Conservation (phyloP, 164 flowering plant genomes). For the Annona cherimola region DNA sequence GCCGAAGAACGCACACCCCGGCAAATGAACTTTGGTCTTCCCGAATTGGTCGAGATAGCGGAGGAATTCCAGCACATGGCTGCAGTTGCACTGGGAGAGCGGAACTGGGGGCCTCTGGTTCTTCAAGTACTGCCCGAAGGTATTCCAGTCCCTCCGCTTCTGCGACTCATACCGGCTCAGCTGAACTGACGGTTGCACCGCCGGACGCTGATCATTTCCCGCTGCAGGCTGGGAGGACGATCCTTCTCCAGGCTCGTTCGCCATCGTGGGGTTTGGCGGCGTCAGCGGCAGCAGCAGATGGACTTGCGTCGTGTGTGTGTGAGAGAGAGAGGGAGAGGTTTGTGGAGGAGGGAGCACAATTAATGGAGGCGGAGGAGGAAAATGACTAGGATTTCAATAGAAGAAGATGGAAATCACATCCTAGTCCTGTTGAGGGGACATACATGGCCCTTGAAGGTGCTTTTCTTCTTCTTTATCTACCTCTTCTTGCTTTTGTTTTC, state of each 20-base stretch:
- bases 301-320: no score
- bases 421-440: slow-evolving; percentile 42
- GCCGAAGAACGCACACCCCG: slow-evolving; percentile 50
- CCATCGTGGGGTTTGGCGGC: not conserved
- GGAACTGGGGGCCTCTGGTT: slow-evolving; percentile 50
- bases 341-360: slow-evolving; percentile 1
- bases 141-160: slow-evolving; percentile 58
- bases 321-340: not conserved
- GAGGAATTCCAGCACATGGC: slow-evolving; percentile 51
- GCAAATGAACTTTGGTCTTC: slow-evolving; percentile 55
- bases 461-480: slow-evolving; percentile 34
- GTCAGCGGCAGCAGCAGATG: no score
- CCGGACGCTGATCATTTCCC: slow-evolving; percentile 2
- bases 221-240: slow-evolving; percentile 24
- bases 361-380: slow-evolving; percentile 15
- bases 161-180: slow-evolving; percentile 58
- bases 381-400: slow-evolving; percentile 23
- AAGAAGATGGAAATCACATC: slow-evolving; percentile 40
- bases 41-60: slow-evolving; percentile 55
- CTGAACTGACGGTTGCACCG: slow-evolving; percentile 22
- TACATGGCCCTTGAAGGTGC: slow-evolving; percentile 47
- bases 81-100: slow-evolving; percentile 41
- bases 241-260: slow-evolving; percentile 25
- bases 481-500: slow-evolving; percentile 15
- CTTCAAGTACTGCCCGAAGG: slow-evolving; percentile 54